Base-by-base conservation (phyloP, 192 early-diverging fungal species). In the Gaertneriomyces sp. region DNA sequence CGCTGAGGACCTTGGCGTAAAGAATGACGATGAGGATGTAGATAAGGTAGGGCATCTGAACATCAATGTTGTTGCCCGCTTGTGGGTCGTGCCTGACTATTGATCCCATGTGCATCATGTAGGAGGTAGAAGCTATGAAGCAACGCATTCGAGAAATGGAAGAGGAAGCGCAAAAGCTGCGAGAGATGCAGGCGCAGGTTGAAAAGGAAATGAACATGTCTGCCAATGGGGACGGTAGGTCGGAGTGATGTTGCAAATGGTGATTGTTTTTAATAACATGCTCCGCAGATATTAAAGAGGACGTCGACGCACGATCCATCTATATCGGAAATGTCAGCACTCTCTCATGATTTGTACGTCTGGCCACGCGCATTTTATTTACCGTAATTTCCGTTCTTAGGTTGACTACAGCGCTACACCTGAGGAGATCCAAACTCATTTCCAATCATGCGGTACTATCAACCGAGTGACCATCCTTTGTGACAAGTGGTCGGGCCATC, bases 401-500 rank as follows among this genome's bases (percentile, higher is more conserved):
- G 86, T 98, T 33, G 96, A 99, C 74, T 99, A 97, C 79, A 80
- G 76, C 45, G 80, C 92, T 25, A 94, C 93, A 56, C 94, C 96
- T 14, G 95, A 97, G 66, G 92, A 97, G 63, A 81, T 99, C 41
- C 94, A 97, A 72, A 87, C 85, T 41, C 93, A 95, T 68, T 99
- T 99, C 64, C 89, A 94, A 75, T 82, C 91, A 7, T 96, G 94
- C 74, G 95, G 97, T 16, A 88, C 88, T 16, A 96, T 99, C 73
- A 99, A 96, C 73, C 85, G 97, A 25, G 92, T 98, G 7, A 99
- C 95, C 10, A 97, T 98, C 63, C 72, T 95, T 46, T 94, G 93
- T 68, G 90, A 99, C 78, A 94, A 94, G 73, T 91, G 78, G 68
- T 96, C 93, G 17, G 93, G 93, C 12, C 76, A 79, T 65, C 76